Conservation (phyloP, 768 basidiomycete species). For the Filobasidium wieringae region DNA sequence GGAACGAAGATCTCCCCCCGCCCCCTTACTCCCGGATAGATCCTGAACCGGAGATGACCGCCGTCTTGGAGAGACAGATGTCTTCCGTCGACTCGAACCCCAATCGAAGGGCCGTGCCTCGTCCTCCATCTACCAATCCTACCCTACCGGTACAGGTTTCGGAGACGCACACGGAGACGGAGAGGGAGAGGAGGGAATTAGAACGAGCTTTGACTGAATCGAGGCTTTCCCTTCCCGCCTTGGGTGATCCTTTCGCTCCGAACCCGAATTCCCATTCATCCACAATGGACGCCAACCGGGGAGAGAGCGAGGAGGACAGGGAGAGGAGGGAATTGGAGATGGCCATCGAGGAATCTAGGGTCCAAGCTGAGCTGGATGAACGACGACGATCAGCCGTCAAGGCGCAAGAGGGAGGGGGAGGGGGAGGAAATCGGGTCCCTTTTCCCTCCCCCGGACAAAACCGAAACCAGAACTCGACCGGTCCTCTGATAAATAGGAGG, state of each 20-base stretch:
- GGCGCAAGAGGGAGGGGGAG: neutral
- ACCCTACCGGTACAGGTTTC: too few relatives aligned
- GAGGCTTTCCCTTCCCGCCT: too few relatives aligned
- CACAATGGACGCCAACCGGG: neutral
- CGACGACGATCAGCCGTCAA: neutral
- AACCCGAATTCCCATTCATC: neutral
- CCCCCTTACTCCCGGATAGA: constrained; percentile 33
- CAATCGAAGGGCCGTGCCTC: too few relatives aligned
- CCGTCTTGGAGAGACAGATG: constrained; percentile 27
- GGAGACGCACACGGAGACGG: too few relatives aligned
- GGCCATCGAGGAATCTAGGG: neutral
- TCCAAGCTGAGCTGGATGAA: neutral
- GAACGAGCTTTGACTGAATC: neutral
- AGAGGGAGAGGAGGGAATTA: constrained; percentile 23
- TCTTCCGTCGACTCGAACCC: too few relatives aligned
- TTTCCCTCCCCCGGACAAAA: too few relatives aligned
- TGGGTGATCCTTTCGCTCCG: too few relatives aligned
- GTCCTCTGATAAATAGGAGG: too few relatives aligned
- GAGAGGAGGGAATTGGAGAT: neutral
- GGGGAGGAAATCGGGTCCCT: too few relatives aligned
- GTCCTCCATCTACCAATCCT: too few relatives aligned
- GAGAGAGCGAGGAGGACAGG: too few relatives aligned
- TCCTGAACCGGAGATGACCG: constrained; percentile 34
- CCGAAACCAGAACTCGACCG: too few relatives aligned
- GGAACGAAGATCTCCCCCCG: constrained; percentile 27